Evolutionary conservation across 139 green algal genomes (phyloP).

Genomic region (Eudorina sp.): DNA sequence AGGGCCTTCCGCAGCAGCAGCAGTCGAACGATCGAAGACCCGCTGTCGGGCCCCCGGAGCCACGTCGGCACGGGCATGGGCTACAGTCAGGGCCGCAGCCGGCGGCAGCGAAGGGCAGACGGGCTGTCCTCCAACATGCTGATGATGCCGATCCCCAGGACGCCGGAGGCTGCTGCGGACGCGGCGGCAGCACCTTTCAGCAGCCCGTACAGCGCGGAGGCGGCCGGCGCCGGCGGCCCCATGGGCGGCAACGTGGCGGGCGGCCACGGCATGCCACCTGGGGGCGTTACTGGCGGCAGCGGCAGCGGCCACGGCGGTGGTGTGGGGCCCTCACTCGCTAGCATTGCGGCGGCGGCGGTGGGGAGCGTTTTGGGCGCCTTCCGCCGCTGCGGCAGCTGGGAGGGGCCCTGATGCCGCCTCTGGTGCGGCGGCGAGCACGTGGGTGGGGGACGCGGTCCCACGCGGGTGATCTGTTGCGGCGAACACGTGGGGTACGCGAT

Average conservation of each 20-base stretch:
- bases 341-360: conserved; percentile 25
- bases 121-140: background rate
- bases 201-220: background rate
- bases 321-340: background rate
- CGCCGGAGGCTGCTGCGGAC: too few relatives aligned
- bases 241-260: background rate
- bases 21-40: background rate
- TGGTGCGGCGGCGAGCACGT: background rate
- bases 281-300: background rate
- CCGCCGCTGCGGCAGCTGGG: conserved; percentile 34
- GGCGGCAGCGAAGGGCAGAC: background rate
- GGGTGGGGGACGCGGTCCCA: too few relatives aligned
- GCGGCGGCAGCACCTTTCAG: background rate
- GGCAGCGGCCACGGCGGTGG: background rate
- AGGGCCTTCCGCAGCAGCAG: background rate
- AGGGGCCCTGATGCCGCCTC: background rate
- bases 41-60: background rate
- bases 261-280: background rate
- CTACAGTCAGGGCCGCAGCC: background rate
- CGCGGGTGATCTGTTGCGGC: too few relatives aligned
- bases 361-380: conserved; percentile 33
- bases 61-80: background rate
- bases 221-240: background rate
- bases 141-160: background rate
- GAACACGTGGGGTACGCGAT: too few relatives aligned